phyloP scores from a whole-genome alignment of 2,329 filamentous ascomycete genomes.

The Xylariaceae sp. region DNA sequence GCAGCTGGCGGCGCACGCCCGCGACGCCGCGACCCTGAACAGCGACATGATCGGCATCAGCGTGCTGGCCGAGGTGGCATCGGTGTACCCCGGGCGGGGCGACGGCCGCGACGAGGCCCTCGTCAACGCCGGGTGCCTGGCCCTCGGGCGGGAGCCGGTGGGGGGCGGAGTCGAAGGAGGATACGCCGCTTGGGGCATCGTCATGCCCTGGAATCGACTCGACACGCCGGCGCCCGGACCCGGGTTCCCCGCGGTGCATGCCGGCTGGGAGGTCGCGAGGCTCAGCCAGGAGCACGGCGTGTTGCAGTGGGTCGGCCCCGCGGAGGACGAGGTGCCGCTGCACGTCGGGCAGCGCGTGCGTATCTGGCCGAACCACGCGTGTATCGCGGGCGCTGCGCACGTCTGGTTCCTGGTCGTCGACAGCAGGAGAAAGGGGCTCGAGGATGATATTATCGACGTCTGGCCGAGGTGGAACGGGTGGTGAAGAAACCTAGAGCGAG shows the following conservation, averaged over 20 bases:
- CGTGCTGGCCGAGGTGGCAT: constrained; percentile 72
- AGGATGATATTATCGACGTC: constrained; percentile 71
- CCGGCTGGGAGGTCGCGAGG: constrained; percentile 68
- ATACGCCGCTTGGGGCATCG: constrained; percentile 72
- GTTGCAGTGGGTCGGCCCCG: constrained; percentile 58
- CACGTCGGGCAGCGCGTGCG: constrained; percentile 67
- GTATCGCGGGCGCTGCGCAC: constrained; percentile 72
- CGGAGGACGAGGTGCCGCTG: constrained; percentile 52
- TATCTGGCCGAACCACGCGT: constrained; percentile 81
- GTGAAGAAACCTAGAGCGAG: constrained; percentile 44
- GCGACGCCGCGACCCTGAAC: constrained; percentile 45
- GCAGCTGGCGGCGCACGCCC: constrained; percentile 72
- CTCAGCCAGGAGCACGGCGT: constrained; percentile 82
- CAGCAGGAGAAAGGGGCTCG: constrained; percentile 53
- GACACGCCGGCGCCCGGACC: constrained; percentile 41
- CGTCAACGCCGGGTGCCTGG: constrained; percentile 69
- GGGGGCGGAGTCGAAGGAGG: constrained; percentile 39
- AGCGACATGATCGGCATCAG: constrained; percentile 65
- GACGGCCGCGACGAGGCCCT: constrained; percentile 62
- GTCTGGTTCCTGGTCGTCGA: constrained; percentile 77
- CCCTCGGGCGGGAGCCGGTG: constrained; percentile 69
- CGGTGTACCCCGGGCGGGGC: constrained; percentile 65
- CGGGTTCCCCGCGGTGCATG: constrained; percentile 46
- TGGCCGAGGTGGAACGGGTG: constrained; percentile 74
- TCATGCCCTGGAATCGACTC: constrained; percentile 59